These are phyloP conservation scores for Porphyridium purpureum DNA, from an alignment of 23 red algal species.

Conservation along the genomic window DNA sequence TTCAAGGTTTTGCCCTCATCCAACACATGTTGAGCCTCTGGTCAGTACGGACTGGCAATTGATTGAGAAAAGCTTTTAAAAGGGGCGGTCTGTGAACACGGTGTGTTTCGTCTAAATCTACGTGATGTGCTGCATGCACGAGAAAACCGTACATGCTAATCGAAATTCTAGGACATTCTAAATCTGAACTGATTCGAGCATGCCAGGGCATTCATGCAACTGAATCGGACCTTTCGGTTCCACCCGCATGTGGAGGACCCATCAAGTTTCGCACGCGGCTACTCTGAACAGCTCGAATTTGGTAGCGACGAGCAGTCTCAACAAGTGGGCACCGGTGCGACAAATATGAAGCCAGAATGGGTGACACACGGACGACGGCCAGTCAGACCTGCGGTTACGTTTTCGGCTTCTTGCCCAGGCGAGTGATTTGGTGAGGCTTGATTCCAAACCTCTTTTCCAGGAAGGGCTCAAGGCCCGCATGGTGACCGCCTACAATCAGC, in stretches of 20 bases:
- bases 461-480: too few species aligned
- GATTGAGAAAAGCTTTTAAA: constrained; percentile 77
- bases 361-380: constrained; percentile 11
- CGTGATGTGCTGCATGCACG: constrained; percentile 57
- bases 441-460: too few species aligned
- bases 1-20: constrained; percentile 25
- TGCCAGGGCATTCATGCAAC: constrained; percentile 66
- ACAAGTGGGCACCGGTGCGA: constrained; percentile 57
- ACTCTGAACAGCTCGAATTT: constrained; percentile 56
- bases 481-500: too few species aligned
- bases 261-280: constrained; percentile 80
- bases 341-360: constrained; percentile 31
- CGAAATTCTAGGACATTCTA: constrained; percentile 78
- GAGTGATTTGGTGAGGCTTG: too few species aligned
- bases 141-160: constrained; percentile 83
- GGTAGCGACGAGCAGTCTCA: constrained; percentile 40
- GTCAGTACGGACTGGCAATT: constrained; percentile 51
- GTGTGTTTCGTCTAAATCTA: constrained; percentile 75
- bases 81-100: constrained; percentile 48
- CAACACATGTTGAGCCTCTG: constrained; percentile 41
- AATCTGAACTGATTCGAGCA: constrained; percentile 58
- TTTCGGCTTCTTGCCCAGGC: too few species aligned
- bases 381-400: too few species aligned
- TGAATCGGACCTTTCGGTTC: constrained; percentile 34
- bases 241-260: constrained; percentile 71